These are phyloP conservation scores for Dactylellina haptotyla DNA, from an alignment of 2,329 filamentous ascomycete species.

Conservation along the genomic window DNA sequence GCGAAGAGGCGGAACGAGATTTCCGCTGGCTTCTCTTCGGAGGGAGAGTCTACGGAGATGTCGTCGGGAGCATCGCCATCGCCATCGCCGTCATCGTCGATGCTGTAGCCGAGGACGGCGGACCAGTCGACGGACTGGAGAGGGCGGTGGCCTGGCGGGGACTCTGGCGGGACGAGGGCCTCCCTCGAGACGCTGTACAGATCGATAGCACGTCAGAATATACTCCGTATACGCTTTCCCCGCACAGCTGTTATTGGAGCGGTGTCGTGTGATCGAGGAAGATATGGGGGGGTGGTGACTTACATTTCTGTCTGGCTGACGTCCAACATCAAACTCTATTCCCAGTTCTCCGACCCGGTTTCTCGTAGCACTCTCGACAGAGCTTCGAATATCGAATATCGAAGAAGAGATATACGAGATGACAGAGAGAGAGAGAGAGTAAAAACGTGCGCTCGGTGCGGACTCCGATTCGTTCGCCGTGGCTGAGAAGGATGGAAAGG, in stretches of 20 bases:
- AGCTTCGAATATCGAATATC: background rate
- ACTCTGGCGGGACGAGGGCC: slow-evolving; percentile 30
- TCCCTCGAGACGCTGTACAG: slow-evolving; percentile 40
- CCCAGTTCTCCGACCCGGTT: background rate
- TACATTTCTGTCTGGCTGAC: slow-evolving; percentile 49
- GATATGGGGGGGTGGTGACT: slow-evolving; percentile 9
- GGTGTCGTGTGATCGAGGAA: slow-evolving; percentile 45
- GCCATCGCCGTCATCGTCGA: slow-evolving; percentile 1
- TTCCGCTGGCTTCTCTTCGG: slow-evolving; percentile 17
- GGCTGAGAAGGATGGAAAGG: too few relatives aligned
- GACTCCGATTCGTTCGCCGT: slow-evolving; percentile 40
- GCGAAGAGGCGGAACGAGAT: slow-evolving; percentile 50
- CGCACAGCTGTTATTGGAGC: background rate
- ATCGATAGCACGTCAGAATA: background rate
- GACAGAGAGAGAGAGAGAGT: background rate
- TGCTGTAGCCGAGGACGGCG: slow-evolving; percentile 42
- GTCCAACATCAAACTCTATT: slow-evolving; percentile 22
- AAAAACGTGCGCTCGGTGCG: slow-evolving; percentile 44
- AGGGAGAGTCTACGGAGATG: slow-evolving; percentile 17
- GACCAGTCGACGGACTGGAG: slow-evolving; percentile 42
- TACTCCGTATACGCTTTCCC: background rate
- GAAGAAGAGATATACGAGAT: background rate
- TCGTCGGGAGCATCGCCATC: slow-evolving; percentile 15
- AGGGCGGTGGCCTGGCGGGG: slow-evolving; percentile 33
- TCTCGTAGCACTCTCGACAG: background rate